Conservation (phyloP, 2,329 filamentous ascomycete genomes). For the Myriosclerotinia curreyana region DNA sequence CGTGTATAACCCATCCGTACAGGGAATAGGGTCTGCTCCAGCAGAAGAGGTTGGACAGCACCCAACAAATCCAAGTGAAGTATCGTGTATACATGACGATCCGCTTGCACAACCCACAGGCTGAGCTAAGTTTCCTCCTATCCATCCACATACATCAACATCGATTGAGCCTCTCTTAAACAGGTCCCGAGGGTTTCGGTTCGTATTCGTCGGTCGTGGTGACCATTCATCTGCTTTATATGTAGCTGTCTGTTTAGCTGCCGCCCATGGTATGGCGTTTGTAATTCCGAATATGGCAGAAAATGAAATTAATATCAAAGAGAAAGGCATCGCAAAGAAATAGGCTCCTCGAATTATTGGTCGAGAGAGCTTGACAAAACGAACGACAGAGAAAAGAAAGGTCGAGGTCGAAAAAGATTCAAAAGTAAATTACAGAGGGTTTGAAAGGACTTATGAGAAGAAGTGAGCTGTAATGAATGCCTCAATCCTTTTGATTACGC, state of each 20-base stretch:
- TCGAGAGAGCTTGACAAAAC: neutral
- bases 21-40: conserved; percentile 28
- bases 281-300: conserved; percentile 27
- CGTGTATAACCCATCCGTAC: conserved; percentile 37
- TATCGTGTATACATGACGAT: conserved; percentile 37
- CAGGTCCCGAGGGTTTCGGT: conserved; percentile 28
- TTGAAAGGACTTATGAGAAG: conserved; percentile 1
- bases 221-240: conserved; percentile 35
- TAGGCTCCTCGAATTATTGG: conserved; percentile 16
- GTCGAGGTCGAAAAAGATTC: conserved; percentile 12
- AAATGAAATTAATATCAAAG: conserved; percentile 31
- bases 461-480: conserved; percentile 9
- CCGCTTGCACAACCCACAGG: conserved; percentile 33
- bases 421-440: neutral
- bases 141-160: conserved; percentile 37
- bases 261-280: conserved; percentile 34
- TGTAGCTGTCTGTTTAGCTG: conserved; percentile 29
- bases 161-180: conserved; percentile 33
- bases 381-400: conserved; percentile 4
- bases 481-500: conserved; percentile 11
- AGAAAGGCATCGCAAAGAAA: conserved; percentile 36
- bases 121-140: conserved; percentile 30
- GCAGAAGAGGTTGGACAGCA: conserved; percentile 34
- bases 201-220: conserved; percentile 33
- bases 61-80: conserved; percentile 32